Evolutionary conservation across 768 basidiomycete genomes (phyloP).

Genomic region (Mycena leptocephala): DNA sequence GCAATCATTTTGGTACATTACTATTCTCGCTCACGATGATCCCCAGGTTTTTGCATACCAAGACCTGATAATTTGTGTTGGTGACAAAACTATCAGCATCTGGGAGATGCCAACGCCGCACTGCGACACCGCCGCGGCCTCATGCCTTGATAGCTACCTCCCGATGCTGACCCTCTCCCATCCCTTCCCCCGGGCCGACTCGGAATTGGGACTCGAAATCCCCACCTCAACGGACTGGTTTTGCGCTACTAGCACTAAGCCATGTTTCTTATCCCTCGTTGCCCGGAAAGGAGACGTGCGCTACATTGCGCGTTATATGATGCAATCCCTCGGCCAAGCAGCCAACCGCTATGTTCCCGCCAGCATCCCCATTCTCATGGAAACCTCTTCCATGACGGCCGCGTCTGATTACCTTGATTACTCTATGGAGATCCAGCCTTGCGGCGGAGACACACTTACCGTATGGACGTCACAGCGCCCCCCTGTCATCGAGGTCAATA

Average conservation of each 20-base stretch:
- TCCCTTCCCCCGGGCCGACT: background rate
- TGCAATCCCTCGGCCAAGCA: background rate
- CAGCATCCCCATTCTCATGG: constrained; percentile 20
- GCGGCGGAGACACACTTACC: background rate
- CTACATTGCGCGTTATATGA: constrained; percentile 16
- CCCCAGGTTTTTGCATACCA: constrained; percentile 9
- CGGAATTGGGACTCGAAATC: background rate
- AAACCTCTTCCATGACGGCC: background rate
- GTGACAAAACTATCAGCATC: background rate
- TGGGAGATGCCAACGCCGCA: constrained; percentile 8
- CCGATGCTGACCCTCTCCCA: constrained; percentile 8
- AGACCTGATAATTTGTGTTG: background rate
- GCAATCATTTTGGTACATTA: background rate
- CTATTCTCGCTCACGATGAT: background rate
- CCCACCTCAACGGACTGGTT: background rate
- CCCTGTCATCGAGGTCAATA: background rate
- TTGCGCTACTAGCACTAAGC: background rate
- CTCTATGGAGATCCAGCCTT: background rate
- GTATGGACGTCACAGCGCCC: background rate
- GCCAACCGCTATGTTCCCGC: constrained; percentile 6
- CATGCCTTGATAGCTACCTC: background rate
- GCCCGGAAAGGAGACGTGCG: background rate
- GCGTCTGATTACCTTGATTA: background rate
- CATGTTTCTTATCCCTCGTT: background rate
- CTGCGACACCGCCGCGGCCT: background rate